Percentiles rank a stretch among this genome's conserved stretches.
Conservation (phyloP, 2,329 filamentous ascomycete genomes). For the Nothopassalora personata region DNA sequence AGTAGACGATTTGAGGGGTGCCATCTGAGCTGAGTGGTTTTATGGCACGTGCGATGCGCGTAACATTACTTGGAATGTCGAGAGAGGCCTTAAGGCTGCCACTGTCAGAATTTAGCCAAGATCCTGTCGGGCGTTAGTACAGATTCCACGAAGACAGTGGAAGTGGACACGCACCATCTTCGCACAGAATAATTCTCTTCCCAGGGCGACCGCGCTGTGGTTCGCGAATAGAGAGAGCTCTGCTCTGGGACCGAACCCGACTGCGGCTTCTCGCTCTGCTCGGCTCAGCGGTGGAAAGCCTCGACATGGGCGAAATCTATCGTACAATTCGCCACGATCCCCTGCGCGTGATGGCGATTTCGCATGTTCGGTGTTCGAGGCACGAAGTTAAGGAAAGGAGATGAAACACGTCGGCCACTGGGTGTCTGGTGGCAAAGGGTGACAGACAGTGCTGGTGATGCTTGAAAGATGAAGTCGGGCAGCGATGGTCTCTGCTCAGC, state of each 20-base stretch:
- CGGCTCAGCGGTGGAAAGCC: constrained; percentile 10
- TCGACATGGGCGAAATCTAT: constrained; percentile 13
- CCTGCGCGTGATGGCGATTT: neutral
- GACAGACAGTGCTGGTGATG: neutral
- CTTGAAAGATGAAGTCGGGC: constrained; percentile 1
- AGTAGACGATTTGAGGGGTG: constrained; percentile 48
- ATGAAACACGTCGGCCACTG: neutral
- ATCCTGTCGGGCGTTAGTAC: constrained; percentile 24
- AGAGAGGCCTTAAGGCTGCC: constrained; percentile 41
- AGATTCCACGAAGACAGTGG: neutral
- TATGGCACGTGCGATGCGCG: constrained; percentile 46
- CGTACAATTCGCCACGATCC: neutral
- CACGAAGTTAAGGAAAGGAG: neutral
- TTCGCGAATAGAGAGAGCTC: constrained; percentile 1
- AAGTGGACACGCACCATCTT: constrained; percentile 22
- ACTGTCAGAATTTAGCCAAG: constrained; percentile 48
- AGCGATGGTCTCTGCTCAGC: constrained; percentile 2
- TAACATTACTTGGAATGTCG: constrained; percentile 46
- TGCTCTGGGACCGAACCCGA: neutral
- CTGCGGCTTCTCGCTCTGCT: constrained; percentile 2
- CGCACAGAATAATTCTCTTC: constrained; percentile 25
- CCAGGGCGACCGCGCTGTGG: constrained; percentile 10
- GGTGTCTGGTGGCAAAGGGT: neutral
- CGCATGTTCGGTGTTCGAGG: neutral
- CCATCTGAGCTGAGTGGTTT: constrained; percentile 44